Percentiles rank a stretch among this genome's conserved stretches.
Conservation (phyloP, 148 eudicot species). For the Heliamphora exappendiculata region DNA sequence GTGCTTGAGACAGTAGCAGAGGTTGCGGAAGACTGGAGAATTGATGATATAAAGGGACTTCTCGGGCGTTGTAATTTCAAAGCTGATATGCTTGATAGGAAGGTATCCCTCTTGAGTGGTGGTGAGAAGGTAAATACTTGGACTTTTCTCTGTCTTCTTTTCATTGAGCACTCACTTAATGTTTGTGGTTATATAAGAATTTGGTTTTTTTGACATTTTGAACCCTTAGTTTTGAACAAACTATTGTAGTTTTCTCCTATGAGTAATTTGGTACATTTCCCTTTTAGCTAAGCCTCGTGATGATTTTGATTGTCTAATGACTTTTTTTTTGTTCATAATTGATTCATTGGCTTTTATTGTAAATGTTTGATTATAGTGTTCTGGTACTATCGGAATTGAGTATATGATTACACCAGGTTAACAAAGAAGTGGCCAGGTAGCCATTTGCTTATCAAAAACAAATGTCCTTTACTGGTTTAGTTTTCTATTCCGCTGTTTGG, state of each 20-base stretch:
- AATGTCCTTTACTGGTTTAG: not conserved
- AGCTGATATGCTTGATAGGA: constrained; percentile 95
- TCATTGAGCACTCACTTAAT: not conserved
- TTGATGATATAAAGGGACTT: constrained; percentile 90
- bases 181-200: not conserved
- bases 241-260: not conserved
- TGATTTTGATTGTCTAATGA: not conserved
- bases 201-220: not conserved
- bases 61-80: constrained; percentile 90
- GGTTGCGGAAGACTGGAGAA: constrained; percentile 91
- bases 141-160: not conserved
- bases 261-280: not conserved
- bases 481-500: not conserved
- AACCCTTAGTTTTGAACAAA: not conserved
- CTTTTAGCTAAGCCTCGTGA: not conserved
- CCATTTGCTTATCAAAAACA: no score
- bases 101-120: constrained; percentile 86
- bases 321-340: not conserved
- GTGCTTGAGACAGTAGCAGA: constrained; percentile 86
- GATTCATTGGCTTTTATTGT: not conserved
- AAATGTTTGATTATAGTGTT: not conserved
- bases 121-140: constrained; percentile 70
- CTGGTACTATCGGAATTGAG: not conserved
- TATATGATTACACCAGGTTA: not conserved
- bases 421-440: not conserved